Percentiles rank a stretch among this genome's conserved stretches.
phyloP scores from a whole-genome alignment of 176 grass and related monocot species.

The Tillandsia fasciculata region DNA sequence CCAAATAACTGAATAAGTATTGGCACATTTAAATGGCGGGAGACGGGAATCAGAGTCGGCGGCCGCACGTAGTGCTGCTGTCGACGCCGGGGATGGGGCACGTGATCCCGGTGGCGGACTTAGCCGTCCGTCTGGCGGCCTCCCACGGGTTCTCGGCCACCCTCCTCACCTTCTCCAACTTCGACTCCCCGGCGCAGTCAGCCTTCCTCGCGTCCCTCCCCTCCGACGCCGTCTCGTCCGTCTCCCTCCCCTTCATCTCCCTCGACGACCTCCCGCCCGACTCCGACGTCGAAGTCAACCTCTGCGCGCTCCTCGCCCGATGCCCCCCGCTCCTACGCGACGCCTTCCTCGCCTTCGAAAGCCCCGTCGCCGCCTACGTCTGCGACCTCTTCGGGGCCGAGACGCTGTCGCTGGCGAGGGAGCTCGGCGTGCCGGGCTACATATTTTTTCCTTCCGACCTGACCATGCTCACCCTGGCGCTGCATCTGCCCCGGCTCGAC shows the following conservation, averaged over 20 bases:
- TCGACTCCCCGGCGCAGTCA: slow-evolving; percentile 21
- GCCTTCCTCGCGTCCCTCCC: slow-evolving; percentile 22
- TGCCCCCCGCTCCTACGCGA: slow-evolving; percentile 13
- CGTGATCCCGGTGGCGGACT: slow-evolving; percentile 31
- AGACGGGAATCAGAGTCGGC: no score
- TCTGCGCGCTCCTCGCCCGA: slow-evolving; percentile 18
- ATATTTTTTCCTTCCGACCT: slow-evolving; percentile 38
- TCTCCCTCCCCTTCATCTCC: slow-evolving; percentile 33
- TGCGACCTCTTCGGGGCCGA: slow-evolving; percentile 28
- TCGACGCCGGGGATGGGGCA: slow-evolving; percentile 41
- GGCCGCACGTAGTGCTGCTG: slow-evolving; percentile 40
- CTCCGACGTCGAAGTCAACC: slow-evolving; percentile 13
- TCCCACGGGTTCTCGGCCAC: slow-evolving; percentile 34
- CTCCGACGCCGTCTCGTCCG: slow-evolving; percentile 17
- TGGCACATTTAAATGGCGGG: no score
- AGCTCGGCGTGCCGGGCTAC: slow-evolving; percentile 40
- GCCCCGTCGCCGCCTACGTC: slow-evolving; percentile 33
- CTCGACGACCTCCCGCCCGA: slow-evolving; percentile 37
- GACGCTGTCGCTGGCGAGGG: slow-evolving; percentile 19
- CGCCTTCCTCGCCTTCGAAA: slow-evolving; percentile 11
- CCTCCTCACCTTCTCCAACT: slow-evolving; percentile 39
- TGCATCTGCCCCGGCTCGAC: no score
- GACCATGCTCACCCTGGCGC: no score
- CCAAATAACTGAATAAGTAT: no score
- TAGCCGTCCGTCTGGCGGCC: slow-evolving; percentile 24